Conservation (phyloP, 306 rosid species). For the Prunus davidiana region DNA sequence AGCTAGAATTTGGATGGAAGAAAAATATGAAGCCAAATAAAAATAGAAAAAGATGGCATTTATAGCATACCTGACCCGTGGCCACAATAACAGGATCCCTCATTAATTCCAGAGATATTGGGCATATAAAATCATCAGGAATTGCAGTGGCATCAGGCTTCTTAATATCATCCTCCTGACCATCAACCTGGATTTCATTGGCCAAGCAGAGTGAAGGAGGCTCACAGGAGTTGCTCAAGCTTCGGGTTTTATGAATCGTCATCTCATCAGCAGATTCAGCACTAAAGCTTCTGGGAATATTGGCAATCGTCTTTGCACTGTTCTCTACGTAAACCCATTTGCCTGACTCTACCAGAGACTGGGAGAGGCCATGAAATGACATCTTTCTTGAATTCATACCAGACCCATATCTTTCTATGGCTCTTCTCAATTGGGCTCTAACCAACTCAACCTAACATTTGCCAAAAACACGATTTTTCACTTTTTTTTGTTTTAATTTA, state of each 20-base stretch:
- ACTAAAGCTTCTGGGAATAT: conserved; percentile 24
- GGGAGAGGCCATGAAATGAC: conserved; percentile 43
- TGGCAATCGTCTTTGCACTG: conserved; percentile 12
- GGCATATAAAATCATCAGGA: conserved; percentile 95
- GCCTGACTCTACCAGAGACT: conserved; percentile 44
- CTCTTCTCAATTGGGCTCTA: conserved; percentile 80
- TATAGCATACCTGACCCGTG: conserved; percentile 81
- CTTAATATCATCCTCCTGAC: conserved; percentile 40
- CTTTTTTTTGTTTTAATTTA: background rate
- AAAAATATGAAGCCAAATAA: background rate
- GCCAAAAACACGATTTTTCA: background rate
- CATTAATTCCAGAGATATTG: conserved; percentile 94
- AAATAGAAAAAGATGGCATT: background rate
- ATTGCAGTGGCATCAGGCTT: conserved; percentile 56
- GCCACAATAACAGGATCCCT: conserved; percentile 98
- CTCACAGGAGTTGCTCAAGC: conserved; percentile 42
- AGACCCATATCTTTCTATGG: conserved; percentile 69
- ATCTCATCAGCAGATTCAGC: conserved; percentile 22
- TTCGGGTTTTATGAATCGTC: conserved; percentile 25
- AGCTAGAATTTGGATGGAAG: conserved; percentile 1
- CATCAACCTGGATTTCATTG: conserved; percentile 33
- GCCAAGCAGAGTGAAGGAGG: conserved; percentile 32
- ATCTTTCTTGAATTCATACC: conserved; percentile 43
- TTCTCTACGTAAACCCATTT: conserved; percentile 38
- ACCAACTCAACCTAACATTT: conserved; percentile 78